A percentile compares a stretch with the other conserved stretches of the same genome.
phyloP scores from a whole-genome alignment of 2,329 filamentous ascomycete genomes.

The Mariannaea elegans region DNA sequence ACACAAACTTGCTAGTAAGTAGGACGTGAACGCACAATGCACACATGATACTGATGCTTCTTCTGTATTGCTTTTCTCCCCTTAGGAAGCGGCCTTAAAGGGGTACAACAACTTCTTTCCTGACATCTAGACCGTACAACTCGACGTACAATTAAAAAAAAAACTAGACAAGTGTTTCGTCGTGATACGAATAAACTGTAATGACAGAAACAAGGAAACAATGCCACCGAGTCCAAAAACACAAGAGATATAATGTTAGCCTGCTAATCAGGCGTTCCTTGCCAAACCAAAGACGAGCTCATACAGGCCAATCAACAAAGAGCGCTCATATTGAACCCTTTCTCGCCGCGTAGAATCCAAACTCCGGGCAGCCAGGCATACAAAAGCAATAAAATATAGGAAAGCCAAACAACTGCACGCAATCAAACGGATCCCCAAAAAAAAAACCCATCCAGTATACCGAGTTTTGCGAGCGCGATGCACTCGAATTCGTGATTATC shows the following conservation, averaged over 20 bases:
- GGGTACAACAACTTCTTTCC: neutral
- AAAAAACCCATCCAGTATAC: conserved; percentile 33
- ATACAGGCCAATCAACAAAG: conserved; percentile 12
- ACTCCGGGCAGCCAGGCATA: conserved; percentile 38
- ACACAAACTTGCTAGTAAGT: too few species aligned
- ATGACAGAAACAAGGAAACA: conserved; percentile 11
- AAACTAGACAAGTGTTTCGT: neutral
- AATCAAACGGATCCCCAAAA: conserved; percentile 29
- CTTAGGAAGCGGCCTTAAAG: neutral
- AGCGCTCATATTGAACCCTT: conserved; percentile 21
- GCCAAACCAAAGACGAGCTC: conserved; percentile 18
- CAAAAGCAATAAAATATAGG: conserved; percentile 12
- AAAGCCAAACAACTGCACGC: conserved; percentile 24
- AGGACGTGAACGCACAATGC: too few species aligned
- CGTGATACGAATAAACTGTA: neutral
- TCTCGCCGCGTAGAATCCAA: conserved; percentile 36
- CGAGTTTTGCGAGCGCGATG: conserved; percentile 35
- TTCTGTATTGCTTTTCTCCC: neutral
- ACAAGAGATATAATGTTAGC: conserved; percentile 25
- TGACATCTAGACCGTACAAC: neutral
- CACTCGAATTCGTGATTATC: conserved; percentile 43
- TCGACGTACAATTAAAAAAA: conserved; percentile 1
- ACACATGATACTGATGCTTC: neutral
- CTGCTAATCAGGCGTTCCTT: conserved; percentile 21
- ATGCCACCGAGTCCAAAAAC: conserved; percentile 20